Evolutionary conservation across 2,329 filamentous ascomycete genomes (phyloP).

Genomic region (Fusarium citri): DNA sequence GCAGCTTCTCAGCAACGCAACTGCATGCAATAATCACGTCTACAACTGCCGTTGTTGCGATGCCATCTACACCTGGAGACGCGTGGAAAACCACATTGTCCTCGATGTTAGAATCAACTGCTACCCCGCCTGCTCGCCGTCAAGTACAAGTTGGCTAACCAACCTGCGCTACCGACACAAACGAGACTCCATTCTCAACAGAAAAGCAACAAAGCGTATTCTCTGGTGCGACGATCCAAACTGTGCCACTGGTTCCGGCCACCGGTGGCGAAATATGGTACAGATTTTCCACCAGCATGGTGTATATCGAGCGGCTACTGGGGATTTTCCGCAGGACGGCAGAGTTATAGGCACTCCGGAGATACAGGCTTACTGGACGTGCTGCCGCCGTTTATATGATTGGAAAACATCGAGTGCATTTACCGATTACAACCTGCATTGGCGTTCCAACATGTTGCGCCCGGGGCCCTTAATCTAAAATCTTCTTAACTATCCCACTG

Average conservation of each 20-base stretch:
- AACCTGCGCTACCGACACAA: not conserved
- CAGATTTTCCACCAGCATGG: not conserved
- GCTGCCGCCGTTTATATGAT: too few relatives aligned
- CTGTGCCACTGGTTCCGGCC: not conserved
- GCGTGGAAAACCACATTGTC: not conserved
- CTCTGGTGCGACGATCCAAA: not conserved
- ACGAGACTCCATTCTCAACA: not conserved
- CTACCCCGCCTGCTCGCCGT: too few relatives aligned
- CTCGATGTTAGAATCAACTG: not conserved
- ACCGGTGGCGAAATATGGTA: not conserved
- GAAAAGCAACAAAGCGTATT: not conserved
- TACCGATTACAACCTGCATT: too few relatives aligned
- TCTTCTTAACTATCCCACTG: not conserved
- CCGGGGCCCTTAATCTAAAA: not conserved
- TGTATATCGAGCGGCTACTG: too few relatives aligned
- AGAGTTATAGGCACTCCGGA: too few relatives aligned
- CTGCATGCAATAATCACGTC: not conserved
- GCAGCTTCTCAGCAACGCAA: accelerated
- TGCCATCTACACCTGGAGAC: not conserved
- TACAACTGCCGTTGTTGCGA: accelerated
- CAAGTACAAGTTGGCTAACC: not conserved
- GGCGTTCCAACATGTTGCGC: too few relatives aligned
- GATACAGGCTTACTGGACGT: too few relatives aligned
- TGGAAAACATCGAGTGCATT: too few relatives aligned
- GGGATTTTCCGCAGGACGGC: too few relatives aligned